Conservation (phyloP, 371 early-diverging fungal genomes). For the Paraphysoderma sedebokerense region DNA sequence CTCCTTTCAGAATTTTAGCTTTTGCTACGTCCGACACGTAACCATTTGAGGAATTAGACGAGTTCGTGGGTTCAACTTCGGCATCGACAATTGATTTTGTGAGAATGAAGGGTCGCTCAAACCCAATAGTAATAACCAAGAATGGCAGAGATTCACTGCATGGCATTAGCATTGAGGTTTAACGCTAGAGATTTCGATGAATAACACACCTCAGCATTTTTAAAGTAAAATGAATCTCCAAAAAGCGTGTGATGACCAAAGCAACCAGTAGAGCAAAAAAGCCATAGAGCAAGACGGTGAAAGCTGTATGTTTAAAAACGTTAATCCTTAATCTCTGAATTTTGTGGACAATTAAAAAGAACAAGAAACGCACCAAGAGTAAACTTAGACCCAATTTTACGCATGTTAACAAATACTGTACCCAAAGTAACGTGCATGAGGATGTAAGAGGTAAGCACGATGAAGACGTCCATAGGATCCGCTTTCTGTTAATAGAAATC, state of each 20-base stretch:
- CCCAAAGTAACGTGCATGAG: conserved; percentile 70
- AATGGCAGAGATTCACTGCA: conserved; percentile 75
- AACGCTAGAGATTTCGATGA: not conserved
- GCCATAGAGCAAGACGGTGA: conserved; percentile 43
- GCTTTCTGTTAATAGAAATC: conserved; percentile 26
- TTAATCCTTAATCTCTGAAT: not conserved
- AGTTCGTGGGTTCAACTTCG: not conserved
- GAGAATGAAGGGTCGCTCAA: conserved; percentile 69
- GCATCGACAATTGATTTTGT: conserved; percentile 57
- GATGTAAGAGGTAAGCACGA: conserved; percentile 63
- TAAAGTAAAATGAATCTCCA: conserved; percentile 51
- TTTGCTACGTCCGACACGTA: conserved; percentile 23
- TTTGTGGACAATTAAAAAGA: not conserved
- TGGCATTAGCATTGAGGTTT: not conserved
- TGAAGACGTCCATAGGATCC: conserved; percentile 57
- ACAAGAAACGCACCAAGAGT: conserved; percentile 37
- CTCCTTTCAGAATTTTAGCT: conserved; percentile 45
- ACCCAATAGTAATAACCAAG: conserved; percentile 79
- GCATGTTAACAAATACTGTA: conserved; percentile 68
- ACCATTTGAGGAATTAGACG: not conserved
- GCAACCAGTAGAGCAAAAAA: conserved; percentile 65
- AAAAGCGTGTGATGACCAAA: conserved; percentile 37
- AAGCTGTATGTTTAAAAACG: conserved; percentile 12
- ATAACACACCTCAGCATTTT: conserved; percentile 39
- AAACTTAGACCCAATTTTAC: conserved; percentile 64